These are phyloP conservation scores for Cordyceps militaris DNA, from an alignment of 2,329 filamentous ascomycete species.

Conservation along the genomic window DNA sequence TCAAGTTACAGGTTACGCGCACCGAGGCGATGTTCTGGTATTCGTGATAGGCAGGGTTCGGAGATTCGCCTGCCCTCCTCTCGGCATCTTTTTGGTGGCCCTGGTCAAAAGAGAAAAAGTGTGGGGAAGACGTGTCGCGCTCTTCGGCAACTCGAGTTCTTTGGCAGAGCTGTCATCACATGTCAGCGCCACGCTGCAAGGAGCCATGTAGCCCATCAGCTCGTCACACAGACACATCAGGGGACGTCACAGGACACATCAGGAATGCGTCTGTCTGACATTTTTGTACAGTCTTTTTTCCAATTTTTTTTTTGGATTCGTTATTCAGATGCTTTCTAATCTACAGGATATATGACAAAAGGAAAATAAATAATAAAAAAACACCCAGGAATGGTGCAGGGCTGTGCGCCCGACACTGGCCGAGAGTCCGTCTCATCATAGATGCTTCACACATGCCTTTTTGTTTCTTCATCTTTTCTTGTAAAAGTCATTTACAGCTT, in stretches of 20 bases:
- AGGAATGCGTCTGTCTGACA: not conserved
- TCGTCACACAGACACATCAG: not conserved
- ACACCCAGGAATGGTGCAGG: constrained; percentile 20
- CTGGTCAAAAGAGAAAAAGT: not conserved
- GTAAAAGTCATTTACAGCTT: constrained; percentile 52
- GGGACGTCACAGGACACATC: not conserved
- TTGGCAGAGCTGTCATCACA: constrained; percentile 6
- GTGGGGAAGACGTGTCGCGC: not conserved
- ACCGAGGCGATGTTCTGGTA: not conserved
- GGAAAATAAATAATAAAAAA: constrained; percentile 13
- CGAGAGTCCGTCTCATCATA: not conserved
- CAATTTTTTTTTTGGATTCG: constrained; percentile 10
- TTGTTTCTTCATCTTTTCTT: not conserved
- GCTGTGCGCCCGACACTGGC: constrained; percentile 10
- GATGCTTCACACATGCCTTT: not conserved
- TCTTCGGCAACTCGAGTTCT: not conserved
- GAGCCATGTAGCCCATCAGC: no score
- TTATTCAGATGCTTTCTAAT: constrained; percentile 18
- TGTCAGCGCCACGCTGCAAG: not conserved
- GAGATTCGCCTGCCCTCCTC: not conserved
- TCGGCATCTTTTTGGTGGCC: not conserved
- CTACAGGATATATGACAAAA: constrained; percentile 18
- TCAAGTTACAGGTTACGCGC: no score
- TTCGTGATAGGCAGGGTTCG: not conserved
- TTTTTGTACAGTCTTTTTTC: not conserved